Base-by-base conservation (phyloP, 1,284 basidiomycete species). In the Ceratorhiza oryzae-sativae region DNA sequence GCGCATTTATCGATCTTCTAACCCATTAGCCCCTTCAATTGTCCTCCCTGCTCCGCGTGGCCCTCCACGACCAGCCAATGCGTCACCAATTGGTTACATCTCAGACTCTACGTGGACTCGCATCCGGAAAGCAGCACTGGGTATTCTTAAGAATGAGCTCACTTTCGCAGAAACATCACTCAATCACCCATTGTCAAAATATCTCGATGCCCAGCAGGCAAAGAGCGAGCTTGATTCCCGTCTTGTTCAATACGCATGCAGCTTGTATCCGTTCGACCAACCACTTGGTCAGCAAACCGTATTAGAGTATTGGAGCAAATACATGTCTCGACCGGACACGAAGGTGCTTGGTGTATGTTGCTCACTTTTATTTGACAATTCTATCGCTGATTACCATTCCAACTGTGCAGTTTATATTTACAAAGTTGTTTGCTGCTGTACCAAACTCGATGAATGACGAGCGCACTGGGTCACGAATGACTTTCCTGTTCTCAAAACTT, bases 381-480 rank as follows among this genome's bases (percentile, higher is more conserved):
- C 9, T n/a, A 9, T 13, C 6, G 36, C 36, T 39, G n/a, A 25
- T n/a, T 9, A 49, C n/a, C 46, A 8, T 8, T 8, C n/a, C 23
- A 8, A 49, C 8, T 49, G 15, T 49, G 13, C 49, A 56, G 55
- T 30, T 34, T 36, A 27, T 56, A 27, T 30, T n/a, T n/a, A 34
- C 15, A 2, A 56, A 56, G 30, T 5, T 56, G 13, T 32, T 32
- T 27, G 2, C 55, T 12, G 25, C 18, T n/a, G 13, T 56, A 5
- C 55, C 55, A 27, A 56, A 56, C 30, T 56, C 55, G 5, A 56
- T 56, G 55, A 32, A n/a, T n/a, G 55, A 56, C 36, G 55, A 56
- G 55, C 3, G 55, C 4, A 36, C 55, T 9, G 55, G 55, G 8
- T 56, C 55, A 27, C 2, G 55, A 34, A 34, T 56, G 13, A 34